A percentile compares a stretch with the other conserved stretches of the same genome.
Conservation (phyloP, 1,284 basidiomycete species). For the Marasmius fiardii region DNA sequence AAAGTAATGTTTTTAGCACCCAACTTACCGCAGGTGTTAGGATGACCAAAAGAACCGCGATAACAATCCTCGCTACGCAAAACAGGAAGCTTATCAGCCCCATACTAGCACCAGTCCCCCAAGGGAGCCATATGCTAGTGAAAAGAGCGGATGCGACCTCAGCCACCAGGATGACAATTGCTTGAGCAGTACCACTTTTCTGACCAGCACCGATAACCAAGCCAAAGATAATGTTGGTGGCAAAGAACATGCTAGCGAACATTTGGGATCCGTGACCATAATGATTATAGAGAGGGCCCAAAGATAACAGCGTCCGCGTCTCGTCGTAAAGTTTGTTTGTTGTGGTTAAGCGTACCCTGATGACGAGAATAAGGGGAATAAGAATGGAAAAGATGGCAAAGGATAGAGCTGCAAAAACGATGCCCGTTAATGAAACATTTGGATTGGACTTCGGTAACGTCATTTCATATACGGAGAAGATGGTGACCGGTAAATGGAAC, state of each 20-base stretch:
- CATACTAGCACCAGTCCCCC: conserved; percentile 96
- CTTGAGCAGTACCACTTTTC: conserved; percentile 85
- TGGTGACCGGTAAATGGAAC: conserved; percentile 92
- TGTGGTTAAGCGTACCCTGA: conserved; percentile 74
- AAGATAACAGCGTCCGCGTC: conserved; percentile 83
- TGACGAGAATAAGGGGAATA: conserved; percentile 72
- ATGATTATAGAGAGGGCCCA: conserved; percentile 95
- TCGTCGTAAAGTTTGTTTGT: conserved; percentile 94
- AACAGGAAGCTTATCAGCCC: conserved; percentile 90
- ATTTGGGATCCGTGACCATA: conserved; percentile 91
- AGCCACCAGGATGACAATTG: conserved; percentile 83
- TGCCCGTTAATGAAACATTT: conserved; percentile 50
- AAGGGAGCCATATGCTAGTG: conserved; percentile 92
- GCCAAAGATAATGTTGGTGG: conserved; percentile 79
- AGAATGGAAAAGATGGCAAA: conserved; percentile 80
- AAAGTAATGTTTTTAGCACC: conserved; percentile 15
- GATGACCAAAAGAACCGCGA: conserved; percentile 87
- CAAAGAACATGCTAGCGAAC: conserved; percentile 81
- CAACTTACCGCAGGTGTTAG: conserved; percentile 79
- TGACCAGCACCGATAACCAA: conserved; percentile 89
- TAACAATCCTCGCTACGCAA: conserved; percentile 85
- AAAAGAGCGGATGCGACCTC: conserved; percentile 82
- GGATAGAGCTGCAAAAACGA: conserved; percentile 71
- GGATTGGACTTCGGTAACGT: conserved; percentile 42
- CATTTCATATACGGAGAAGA: conserved; percentile 89